Conservation (phyloP, 805 yeast species). For the Pichia eremophila region DNA sequence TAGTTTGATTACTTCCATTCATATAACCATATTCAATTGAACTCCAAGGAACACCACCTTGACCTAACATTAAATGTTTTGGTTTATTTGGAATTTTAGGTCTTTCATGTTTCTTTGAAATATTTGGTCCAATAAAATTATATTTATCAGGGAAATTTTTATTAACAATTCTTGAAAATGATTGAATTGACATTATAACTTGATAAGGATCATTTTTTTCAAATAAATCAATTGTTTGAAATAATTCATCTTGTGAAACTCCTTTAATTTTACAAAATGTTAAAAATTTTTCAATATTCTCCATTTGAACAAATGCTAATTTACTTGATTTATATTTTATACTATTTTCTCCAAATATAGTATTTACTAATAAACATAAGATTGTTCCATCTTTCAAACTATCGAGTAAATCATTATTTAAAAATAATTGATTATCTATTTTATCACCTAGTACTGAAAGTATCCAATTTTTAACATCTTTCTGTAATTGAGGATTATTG, state of each 20-base stretch:
- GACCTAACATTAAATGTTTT: slow-evolving; percentile 26
- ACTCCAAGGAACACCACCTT: slow-evolving; percentile 39
- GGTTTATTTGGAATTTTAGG: slow-evolving; percentile 52
- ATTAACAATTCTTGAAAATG: slow-evolving; percentile 63
- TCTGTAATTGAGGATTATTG: slow-evolving; percentile 23
- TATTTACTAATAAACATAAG: slow-evolving; percentile 38
- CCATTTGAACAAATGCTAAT: slow-evolving; percentile 82
- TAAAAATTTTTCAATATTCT: slow-evolving; percentile 67
- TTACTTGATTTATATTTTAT: slow-evolving; percentile 47
- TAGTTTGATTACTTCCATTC: slow-evolving; percentile 45
- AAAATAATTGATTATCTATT: slow-evolving; percentile 14
- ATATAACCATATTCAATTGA: slow-evolving; percentile 51
- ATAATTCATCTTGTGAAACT: slow-evolving; percentile 72
- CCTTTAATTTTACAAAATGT: slow-evolving; percentile 53
- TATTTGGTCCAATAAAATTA: slow-evolving; percentile 51
- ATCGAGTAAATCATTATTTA: slow-evolving; percentile 38
- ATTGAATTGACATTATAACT: slow-evolving; percentile 62
- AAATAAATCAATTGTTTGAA: slow-evolving; percentile 68
- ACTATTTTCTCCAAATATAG: slow-evolving; percentile 29
- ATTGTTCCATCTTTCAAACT: slow-evolving; percentile 53
- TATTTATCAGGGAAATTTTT: slow-evolving; percentile 36
- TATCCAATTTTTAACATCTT: slow-evolving; percentile 45
- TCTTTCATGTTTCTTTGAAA: slow-evolving; percentile 38
- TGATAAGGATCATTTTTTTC: slow-evolving; percentile 72
- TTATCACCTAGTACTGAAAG: slow-evolving; percentile 25